Conservation (phyloP, 1,284 basidiomycete genomes). For the Cryptococcus maquisensis region DNA sequence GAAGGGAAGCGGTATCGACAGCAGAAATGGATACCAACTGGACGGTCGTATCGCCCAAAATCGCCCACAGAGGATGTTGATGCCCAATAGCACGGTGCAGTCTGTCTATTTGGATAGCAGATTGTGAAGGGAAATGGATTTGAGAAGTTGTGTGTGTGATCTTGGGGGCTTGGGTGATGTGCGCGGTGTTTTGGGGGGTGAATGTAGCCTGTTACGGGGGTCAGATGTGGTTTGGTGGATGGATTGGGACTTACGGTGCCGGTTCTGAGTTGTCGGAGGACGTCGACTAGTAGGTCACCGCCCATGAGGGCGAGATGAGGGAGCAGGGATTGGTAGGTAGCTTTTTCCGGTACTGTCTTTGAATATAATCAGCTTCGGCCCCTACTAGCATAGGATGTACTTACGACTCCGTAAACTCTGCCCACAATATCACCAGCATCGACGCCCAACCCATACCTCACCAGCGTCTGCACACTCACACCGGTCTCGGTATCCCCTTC, state of each 20-base stretch:
- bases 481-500: slow-evolving; percentile 62
- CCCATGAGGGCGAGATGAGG: slow-evolving; percentile 55
- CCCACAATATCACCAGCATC: slow-evolving; percentile 50
- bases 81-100: slow-evolving; percentile 60
- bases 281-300: slow-evolving; percentile 64
- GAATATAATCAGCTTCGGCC: not conserved
- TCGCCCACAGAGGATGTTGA: slow-evolving; percentile 43
- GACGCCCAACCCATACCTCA: slow-evolving; percentile 35
- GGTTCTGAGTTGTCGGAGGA: slow-evolving; percentile 61
- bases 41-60: slow-evolving; percentile 9
- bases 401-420: slow-evolving; percentile 35
- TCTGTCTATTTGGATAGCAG: slow-evolving; percentile 57
- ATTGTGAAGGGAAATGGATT: slow-evolving; percentile 59
- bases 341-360: not conserved
- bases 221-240: not conserved
- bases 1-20: not conserved
- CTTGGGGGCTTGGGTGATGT: slow-evolving; percentile 58
- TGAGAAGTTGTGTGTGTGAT: slow-evolving; percentile 58
- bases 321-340: not conserved
- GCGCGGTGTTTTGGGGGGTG: slow-evolving; percentile 51
- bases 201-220: slow-evolving; percentile 50
- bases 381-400: slow-evolving; percentile 10
- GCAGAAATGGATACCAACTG: slow-evolving; percentile 11
- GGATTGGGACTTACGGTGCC: slow-evolving; percentile 53
- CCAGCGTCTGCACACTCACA: slow-evolving; percentile 59